phyloP scores from a whole-genome alignment of 2,329 filamentous ascomycete genomes.

The Bipolaris gigantea region DNA sequence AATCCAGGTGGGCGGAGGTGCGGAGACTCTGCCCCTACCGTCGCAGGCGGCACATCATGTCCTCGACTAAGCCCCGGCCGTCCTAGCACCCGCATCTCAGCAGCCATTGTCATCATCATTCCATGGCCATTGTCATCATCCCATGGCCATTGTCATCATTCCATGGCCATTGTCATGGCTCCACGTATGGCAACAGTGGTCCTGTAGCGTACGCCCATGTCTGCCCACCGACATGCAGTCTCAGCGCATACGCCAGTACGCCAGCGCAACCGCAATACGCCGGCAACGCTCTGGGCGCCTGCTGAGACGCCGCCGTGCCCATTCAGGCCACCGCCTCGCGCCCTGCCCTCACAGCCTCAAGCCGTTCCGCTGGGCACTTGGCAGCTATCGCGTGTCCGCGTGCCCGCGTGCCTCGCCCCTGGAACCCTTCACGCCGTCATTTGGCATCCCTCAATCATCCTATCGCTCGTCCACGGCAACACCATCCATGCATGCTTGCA shows the following conservation, averaged over 20 bases:
- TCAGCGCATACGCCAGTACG: not conserved
- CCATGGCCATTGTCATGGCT: not conserved
- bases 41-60: slow-evolving; percentile 1
- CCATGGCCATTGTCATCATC: too few species aligned
- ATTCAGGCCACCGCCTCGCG: slow-evolving; percentile 4
- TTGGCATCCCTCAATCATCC: not conserved
- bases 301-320: slow-evolving; percentile 13
- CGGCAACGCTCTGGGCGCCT: slow-evolving; percentile 11
- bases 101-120: not conserved
- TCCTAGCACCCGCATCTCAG: slow-evolving; percentile 1
- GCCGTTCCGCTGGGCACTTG: slow-evolving; percentile 18
- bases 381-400: slow-evolving; percentile 21
- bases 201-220: not conserved
- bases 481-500: not conserved
- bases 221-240: not conserved
- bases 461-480: not conserved
- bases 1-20: slow-evolving; percentile 13
- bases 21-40: slow-evolving; percentile 1
- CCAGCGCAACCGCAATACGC: not conserved
- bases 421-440: not conserved
- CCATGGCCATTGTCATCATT: not conserved
- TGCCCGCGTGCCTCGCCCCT: slow-evolving; percentile 13
- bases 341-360: slow-evolving; percentile 21
- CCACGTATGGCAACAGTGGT: not conserved
- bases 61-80: not conserved